Percentiles rank a stretch among this genome's conserved stretches.
Evolutionary conservation across 2,329 filamentous ascomycete species (phyloP).

Genomic region (Triangularia setosa): DNA sequence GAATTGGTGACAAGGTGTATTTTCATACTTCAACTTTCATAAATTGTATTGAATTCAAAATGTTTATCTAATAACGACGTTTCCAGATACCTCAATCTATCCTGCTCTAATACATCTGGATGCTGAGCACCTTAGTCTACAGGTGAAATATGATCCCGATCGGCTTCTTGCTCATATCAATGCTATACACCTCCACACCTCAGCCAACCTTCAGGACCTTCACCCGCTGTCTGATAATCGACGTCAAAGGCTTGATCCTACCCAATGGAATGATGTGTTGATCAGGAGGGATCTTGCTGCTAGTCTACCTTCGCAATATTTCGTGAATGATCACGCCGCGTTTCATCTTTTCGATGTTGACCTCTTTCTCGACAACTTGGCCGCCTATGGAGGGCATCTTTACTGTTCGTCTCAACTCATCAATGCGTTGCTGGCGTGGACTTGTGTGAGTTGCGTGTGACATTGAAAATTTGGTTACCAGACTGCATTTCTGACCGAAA

Average conservation of each 20-base stretch:
- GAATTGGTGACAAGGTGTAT: background rate
- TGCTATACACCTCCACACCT: background rate
- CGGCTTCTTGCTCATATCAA: background rate
- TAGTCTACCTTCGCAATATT: conserved; percentile 15
- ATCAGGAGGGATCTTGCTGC: conserved; percentile 16
- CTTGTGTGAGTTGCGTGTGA: conserved; percentile 11
- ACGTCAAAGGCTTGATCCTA: background rate
- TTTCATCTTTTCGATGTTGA: conserved; percentile 18
- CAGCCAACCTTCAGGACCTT: background rate
- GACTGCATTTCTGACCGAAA: background rate
- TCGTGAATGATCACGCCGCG: conserved; percentile 15
- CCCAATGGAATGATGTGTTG: conserved; percentile 15
- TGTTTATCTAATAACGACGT: background rate
- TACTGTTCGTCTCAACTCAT: conserved; percentile 15
- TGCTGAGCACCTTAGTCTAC: background rate
- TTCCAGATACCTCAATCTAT: background rate
- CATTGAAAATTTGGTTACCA: background rate
- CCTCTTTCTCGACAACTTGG: conserved; percentile 16
- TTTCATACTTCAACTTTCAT: background rate
- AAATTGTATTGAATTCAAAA: background rate
- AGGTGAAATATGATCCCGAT: background rate
- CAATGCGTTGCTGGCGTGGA: conserved; percentile 7
- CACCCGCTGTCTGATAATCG: background rate
- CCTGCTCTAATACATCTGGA: background rate
- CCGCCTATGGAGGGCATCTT: background rate